A percentile compares a stretch with the other conserved stretches of the same genome.
Evolutionary conservation across 768 basidiomycete species (phyloP).

Genomic region (Russula brevipes): DNA sequence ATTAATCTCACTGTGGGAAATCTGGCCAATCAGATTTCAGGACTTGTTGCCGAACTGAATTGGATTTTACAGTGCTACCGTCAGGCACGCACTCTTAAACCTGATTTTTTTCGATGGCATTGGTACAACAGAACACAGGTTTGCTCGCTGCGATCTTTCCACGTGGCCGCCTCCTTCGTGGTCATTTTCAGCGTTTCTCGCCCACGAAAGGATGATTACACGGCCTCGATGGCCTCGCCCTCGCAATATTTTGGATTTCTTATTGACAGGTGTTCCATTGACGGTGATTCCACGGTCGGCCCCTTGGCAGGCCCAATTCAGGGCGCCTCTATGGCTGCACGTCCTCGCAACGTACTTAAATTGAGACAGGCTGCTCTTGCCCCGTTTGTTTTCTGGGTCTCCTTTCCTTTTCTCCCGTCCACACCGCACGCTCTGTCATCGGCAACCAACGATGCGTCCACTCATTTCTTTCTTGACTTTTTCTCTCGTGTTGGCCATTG

Average conservation of each 20-base stretch:
- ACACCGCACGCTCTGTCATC: neutral
- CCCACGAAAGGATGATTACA: neutral
- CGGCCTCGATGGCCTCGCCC: no score
- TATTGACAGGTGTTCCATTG: neutral
- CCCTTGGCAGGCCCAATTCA: neutral
- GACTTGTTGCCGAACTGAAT: no score
- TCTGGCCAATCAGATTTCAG: no score
- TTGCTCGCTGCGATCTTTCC: no score
- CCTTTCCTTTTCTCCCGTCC: neutral
- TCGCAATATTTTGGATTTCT: neutral
- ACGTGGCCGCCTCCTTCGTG: no score
- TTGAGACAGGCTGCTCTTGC: neutral
- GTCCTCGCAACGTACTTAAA: neutral
- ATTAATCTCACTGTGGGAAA: no score
- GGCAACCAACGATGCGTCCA: constrained; percentile 10
- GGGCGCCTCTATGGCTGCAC: no score
- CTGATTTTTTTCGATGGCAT: no score
- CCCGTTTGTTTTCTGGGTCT: neutral
- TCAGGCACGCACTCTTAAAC: no score
- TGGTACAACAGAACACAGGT: no score
- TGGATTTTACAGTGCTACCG: no score
- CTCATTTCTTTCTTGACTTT: neutral
- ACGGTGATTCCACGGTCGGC: neutral
- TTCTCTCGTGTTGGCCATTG: constrained; percentile 1
- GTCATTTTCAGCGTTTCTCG: no score